Percentiles rank a stretch among this genome's conserved stretches.
These are phyloP conservation scores for Fraxinus floribunda DNA, from an alignment of 305 asterid species.

Conservation along the genomic window DNA sequence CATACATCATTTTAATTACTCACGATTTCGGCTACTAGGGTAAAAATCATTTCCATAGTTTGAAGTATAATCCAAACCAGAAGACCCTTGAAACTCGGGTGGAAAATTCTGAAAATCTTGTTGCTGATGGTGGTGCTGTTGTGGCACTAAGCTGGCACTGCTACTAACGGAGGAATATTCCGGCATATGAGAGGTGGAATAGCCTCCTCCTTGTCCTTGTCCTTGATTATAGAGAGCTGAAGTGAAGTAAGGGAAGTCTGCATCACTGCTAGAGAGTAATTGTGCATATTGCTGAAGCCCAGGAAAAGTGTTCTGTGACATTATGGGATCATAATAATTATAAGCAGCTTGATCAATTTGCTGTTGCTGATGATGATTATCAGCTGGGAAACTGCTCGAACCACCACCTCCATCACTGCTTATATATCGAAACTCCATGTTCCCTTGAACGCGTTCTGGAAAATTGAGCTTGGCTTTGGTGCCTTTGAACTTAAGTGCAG, in stretches of 20 bases:
- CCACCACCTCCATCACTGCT: neutral
- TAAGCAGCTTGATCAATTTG: neutral
- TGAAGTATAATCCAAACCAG: constrained; percentile 24
- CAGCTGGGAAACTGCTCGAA: neutral
- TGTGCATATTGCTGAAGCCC: constrained; percentile 68
- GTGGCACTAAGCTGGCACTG: neutral
- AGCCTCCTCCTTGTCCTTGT: neutral
- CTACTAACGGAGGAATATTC: neutral
- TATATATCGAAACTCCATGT: constrained; percentile 27
- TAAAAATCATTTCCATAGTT: constrained; percentile 36
- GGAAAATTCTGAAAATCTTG: constrained; percentile 16
- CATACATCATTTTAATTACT: neutral
- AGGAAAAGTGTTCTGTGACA: constrained; percentile 45
- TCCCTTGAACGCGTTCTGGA: constrained; percentile 65
- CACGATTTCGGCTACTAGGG: constrained; percentile 29
- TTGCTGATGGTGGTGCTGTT: neutral
- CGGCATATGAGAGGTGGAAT: constrained; percentile 2
- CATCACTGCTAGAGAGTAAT: constrained; percentile 58
- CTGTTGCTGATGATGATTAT: neutral
- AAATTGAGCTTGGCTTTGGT: constrained; percentile 81
- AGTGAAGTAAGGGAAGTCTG: constrained; percentile 48
- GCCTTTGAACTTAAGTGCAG: constrained; percentile 81
- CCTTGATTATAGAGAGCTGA: constrained; percentile 39
- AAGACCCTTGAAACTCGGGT: constrained; percentile 25
- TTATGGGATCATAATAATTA: constrained; percentile 4